Evolutionary conservation across 2,329 filamentous ascomycete species (phyloP).

Genomic region (Colletotrichum sidae): DNA sequence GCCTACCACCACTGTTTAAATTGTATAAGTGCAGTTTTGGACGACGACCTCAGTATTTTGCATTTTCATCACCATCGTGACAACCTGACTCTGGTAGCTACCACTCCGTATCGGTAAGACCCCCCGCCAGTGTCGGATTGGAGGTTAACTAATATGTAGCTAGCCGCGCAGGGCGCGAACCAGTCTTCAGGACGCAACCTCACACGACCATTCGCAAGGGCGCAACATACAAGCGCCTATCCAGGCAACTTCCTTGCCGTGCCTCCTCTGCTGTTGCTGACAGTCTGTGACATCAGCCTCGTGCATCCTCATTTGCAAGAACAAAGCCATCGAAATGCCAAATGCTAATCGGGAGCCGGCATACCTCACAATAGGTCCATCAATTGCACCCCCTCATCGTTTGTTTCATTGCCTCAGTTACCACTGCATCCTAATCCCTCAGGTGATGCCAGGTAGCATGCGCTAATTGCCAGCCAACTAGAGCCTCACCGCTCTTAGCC

Average conservation of each 20-base stretch:
- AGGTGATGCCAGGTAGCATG: constrained; percentile 30
- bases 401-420: constrained; percentile 16
- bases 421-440: constrained; percentile 28
- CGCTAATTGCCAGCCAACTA: constrained; percentile 29
- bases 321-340: constrained; percentile 22
- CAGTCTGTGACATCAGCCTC: neutral
- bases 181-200: constrained; percentile 3
- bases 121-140: too few relatives aligned
- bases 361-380: constrained; percentile 16
- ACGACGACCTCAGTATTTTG: too few relatives aligned
- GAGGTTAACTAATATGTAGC: too few relatives aligned
- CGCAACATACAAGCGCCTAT: constrained; percentile 10
- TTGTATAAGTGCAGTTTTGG: too few relatives aligned
- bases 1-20: too few relatives aligned
- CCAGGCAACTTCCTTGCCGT: constrained; percentile 5
- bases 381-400: constrained; percentile 17
- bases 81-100: too few relatives aligned
- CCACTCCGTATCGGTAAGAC: too few relatives aligned
- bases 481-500: constrained; percentile 36
- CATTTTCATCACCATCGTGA: too few relatives aligned
- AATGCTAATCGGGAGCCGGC: constrained; percentile 21
- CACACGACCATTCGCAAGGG: constrained; percentile 16
- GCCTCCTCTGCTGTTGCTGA: constrained; percentile 2
- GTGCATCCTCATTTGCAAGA: constrained; percentile 2
- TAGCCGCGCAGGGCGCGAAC: neutral